phyloP scores from a whole-genome alignment of 768 basidiomycete genomes.

The Hypholoma fasciculare region DNA sequence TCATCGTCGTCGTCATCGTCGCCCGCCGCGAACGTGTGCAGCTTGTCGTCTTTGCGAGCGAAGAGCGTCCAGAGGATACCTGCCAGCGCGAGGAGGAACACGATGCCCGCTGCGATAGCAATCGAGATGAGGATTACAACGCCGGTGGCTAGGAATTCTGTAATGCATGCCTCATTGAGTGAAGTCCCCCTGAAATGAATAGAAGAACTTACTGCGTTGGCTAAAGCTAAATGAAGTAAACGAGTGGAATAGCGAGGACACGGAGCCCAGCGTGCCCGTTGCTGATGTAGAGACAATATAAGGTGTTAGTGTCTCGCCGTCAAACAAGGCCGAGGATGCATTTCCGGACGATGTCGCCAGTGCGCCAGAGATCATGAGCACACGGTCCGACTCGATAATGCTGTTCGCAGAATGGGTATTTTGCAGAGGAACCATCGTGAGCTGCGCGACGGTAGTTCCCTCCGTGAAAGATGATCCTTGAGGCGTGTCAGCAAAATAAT shows the following conservation, averaged over 20 bases:
- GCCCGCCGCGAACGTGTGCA: slow-evolving; percentile 55
- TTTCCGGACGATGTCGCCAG: slow-evolving; percentile 72
- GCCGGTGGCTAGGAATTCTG: slow-evolving; percentile 88
- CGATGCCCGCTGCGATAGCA: slow-evolving; percentile 92
- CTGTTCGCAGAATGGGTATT: slow-evolving; percentile 70
- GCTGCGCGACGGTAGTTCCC: slow-evolving; percentile 71
- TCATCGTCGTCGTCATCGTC: slow-evolving; percentile 75
- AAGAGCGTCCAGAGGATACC: slow-evolving; percentile 91
- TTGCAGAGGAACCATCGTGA: slow-evolving; percentile 88
- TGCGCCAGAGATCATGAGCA: slow-evolving; percentile 86
- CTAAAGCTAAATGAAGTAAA: slow-evolving; percentile 74
- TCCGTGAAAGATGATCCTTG: slow-evolving; percentile 56
- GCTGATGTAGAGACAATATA: slow-evolving; percentile 72
- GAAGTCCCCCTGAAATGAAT: slow-evolving; percentile 5
- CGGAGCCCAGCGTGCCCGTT: slow-evolving; percentile 66
- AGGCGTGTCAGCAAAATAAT: slow-evolving; percentile 1
- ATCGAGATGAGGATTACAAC: slow-evolving; percentile 97
- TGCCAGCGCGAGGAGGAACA: slow-evolving; percentile 82
- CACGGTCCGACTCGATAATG: slow-evolving; percentile 79
- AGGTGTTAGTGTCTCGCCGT: slow-evolving; percentile 80
- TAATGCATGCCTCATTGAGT: not conserved
- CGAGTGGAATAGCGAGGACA: slow-evolving; percentile 84
- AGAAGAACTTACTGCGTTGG: slow-evolving; percentile 56
- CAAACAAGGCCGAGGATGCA: slow-evolving; percentile 84
- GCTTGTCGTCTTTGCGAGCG: slow-evolving; percentile 74